Evolutionary conservation across 2,329 filamentous ascomycete species (phyloP), one percentile per base, ranked within the genome.

Genomic region (Beauveria brongniartii): DNA sequence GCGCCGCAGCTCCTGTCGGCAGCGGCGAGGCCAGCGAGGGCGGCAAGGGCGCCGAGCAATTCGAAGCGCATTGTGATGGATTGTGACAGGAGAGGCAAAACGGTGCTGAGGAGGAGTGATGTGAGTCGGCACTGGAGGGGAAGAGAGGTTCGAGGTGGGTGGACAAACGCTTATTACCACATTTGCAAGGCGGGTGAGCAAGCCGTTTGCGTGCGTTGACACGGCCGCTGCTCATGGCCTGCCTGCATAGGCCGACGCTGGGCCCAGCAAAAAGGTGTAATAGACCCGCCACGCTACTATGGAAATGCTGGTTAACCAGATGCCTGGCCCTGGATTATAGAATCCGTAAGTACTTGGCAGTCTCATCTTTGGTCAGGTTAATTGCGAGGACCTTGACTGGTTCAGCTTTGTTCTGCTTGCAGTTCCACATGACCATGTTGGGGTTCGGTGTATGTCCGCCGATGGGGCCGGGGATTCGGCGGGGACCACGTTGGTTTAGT

Each of bases 11-110:
- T 62, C 16, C 63, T 57, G 10, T 59, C 62, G 18, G 68, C 73
- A 5, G 66, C 61, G 30, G 63, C 69, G 41, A 69, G 62, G 20
- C 68, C 64, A 53, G 69, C 69, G 1, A 68, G 58, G 24, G 72
- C 68, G 57, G 73, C 61, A 18, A 67, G 26, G 41, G 66, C 62
- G 28, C 40, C 16, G 46, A 64, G 65, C 22, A 59, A 22, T 51
- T 54, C 16, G 61, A 58, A 58, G 28, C 26, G 62, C 58, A 62
- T 59, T 9, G 16, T 55, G 46, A 43, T 10, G 50, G 30, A 30
- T 30, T 26, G 30, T 18, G 53, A 20, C 26, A 30, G 24, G 18
- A 41, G 53, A 24, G 44, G 20, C 34, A 16, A 16, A 37, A 6
- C 24, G 22, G n/a, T 9, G 22, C n/a, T 30, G 46, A 18, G 26